A percentile compares a stretch with the other conserved stretches of the same genome.
Conservation (phyloP, 2,329 filamentous ascomycete species). For the Sclerotinia subarctica region DNA sequence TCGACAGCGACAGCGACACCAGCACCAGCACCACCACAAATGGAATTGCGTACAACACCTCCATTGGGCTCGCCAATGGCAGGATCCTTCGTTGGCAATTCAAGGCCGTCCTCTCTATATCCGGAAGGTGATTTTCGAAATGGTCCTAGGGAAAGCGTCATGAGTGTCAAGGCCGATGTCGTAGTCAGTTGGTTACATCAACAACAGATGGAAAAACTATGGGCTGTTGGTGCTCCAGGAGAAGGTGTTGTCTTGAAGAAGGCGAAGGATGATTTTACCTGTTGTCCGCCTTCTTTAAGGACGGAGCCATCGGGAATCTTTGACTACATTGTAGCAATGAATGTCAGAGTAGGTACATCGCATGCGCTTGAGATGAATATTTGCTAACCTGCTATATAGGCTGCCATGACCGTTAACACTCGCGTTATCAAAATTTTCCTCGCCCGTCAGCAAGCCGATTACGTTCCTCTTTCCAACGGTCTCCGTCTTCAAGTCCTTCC, state of each 20-base stretch:
- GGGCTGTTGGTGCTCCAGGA: conserved; percentile 46
- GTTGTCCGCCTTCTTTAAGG: conserved; percentile 47
- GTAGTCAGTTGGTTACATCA: conserved; percentile 63
- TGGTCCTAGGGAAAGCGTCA: conserved; percentile 44
- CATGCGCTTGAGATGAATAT: not conserved
- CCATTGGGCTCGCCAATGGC: conserved; percentile 5
- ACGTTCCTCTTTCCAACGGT: conserved; percentile 56
- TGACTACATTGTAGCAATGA: conserved; percentile 48
- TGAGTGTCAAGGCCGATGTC: conserved; percentile 57
- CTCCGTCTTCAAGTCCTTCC: conserved; percentile 61
- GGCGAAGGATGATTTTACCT: conserved; percentile 48
- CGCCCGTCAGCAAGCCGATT: conserved; percentile 46
- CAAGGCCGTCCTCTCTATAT: conserved; percentile 39
- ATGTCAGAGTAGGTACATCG: conserved; percentile 48
- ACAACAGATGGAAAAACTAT: conserved; percentile 55
- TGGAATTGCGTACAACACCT: conserved; percentile 2
- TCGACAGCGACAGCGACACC: too few species aligned
- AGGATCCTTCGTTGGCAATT: not conserved
- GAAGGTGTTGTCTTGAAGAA: conserved; percentile 57
- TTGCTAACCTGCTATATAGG: conserved; percentile 41
- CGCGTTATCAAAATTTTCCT: conserved; percentile 61
- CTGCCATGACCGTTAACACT: conserved; percentile 66
- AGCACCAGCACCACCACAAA: not conserved
- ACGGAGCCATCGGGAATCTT: conserved; percentile 49
- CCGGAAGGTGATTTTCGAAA: conserved; percentile 44